phyloP scores from a whole-genome alignment of 306 rosid genomes.

The Medicago truncatula region MtrunA17r5.0-ANR NC_053046.1:35212001-35212500 shows the following conservation, averaged over 20 bases:
- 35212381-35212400: too few species aligned
- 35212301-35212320: too few species aligned
- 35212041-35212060: conserved; percentile 72
- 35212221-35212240: conserved; percentile 61
- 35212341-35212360: too few species aligned
- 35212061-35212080: conserved; percentile 81
- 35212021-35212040: conserved; percentile 59
- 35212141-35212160: conserved; percentile 98
- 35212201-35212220: conserved; percentile 78
- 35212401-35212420: too few species aligned
- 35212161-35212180: conserved; percentile 91
- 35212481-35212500: conserved; percentile 47
- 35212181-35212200: conserved; percentile 85
- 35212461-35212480: conserved; percentile 41
- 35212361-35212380: too few species aligned
- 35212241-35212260: conserved; percentile 71
- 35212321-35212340: too few species aligned
- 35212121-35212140: conserved; percentile 89
- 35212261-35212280: too few species aligned
- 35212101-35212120: conserved; percentile 74
- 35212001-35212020: conserved; percentile 69
- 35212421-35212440: conserved; percentile 29
- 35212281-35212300: too few species aligned
- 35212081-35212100: conserved; percentile 85
- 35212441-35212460: conserved; percentile 83